Evolutionary conservation across 176 grass and related monocot species (phyloP), one percentile per base, ranked within the genome.

Genomic region (Chloris gayana): DNA sequence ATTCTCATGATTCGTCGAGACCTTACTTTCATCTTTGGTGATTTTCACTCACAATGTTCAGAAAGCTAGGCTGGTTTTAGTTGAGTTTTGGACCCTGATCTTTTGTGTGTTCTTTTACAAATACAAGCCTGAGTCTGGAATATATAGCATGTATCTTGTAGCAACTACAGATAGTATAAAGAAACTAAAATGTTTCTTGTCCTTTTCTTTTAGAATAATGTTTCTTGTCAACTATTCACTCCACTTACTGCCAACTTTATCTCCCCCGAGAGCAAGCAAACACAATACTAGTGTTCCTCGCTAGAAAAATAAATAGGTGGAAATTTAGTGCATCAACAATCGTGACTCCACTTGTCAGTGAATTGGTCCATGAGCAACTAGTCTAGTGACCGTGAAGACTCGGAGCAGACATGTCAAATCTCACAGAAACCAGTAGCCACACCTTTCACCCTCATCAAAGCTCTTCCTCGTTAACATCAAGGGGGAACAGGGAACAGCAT

Each of bases 381-480:
- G 50, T 76, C 64, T 60, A 82, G 4, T 54, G 19, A 56, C 35
- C 34, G 53, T 24, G 31, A 6, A 9, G 54, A 35, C 45, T 70
- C 25, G 24, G 4, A 10, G 46, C 10, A 64, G 29, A 38, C 39
- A 39, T 64, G 57, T 82, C 73, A 62, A 77, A 57, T 70, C 79
- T 26, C 74, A 64, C 49, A 11, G 13, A 64, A 42, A 59, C 31
- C 4, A 30, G 22, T n/a, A n/a, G n/a, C n/a, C n/a, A 12, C 64
- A 24, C n/a, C 30, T 66, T 60, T 49, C 37, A 53, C 11, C 45
- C 22, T 63, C 79, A 57, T 69, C 47, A 78, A 78, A 73, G 14
- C 51, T 80, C 32, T 57, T 44, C 12, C 41, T 75, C 70, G 81
- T 64, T 75, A 69, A 74, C 32, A 64, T 64, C 87, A 74, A 88